Evolutionary conservation across 2,329 filamentous ascomycete species (phyloP), one percentile per base, ranked within the genome.

Genomic region (Phialophora expanda): DNA sequence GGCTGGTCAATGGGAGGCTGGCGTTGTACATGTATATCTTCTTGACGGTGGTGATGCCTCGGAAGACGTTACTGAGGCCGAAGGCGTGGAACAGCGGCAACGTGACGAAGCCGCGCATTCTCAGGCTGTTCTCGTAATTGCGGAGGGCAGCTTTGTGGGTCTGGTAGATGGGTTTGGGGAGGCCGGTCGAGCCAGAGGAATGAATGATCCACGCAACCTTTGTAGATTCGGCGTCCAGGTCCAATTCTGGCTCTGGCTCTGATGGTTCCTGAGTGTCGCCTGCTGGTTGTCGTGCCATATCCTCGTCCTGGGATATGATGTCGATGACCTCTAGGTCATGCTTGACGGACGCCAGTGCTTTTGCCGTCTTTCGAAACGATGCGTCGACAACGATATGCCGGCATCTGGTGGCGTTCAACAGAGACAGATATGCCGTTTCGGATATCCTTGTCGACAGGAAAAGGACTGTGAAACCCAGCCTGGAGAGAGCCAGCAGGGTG

Each of bases 51-150:
- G 82, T 80, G 12, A 89, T 78, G 0, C 84, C 81, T 6, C 85
- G 78, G 62, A 84, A 85, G 0, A 87, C 74, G 56, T 82, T 84
- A 60, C 81, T 84, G 11, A 89, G 77, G 0, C 86, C 87, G 71
- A 87, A 85, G 53, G 83, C 84, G 72, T 89, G 87, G 86, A 1
- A 86, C 75, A 1, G 86, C 84, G 54, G 86, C 79, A 64, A 88
- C 84, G 0, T 81, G 80, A 24, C 78, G 78, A 70, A 70, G 9
- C 66, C 68, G n/a, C 58, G 54, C 58, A 70, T 56, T 8, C 57
- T 63, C 41, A 67, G 56, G 38, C 64, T 68, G 60, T 68, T 60
- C 26, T 64, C 60, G 22, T 63, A 71, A 38, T 71, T 71, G 8
- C 61, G 56, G 20, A 71, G 50, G 20, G 66, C 66, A 12, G 61